A percentile compares a stretch with the other conserved stretches of the same genome.
phyloP scores from a whole-genome alignment of 306 rosid genomes.

The Trifolium subterraneum region DNA sequence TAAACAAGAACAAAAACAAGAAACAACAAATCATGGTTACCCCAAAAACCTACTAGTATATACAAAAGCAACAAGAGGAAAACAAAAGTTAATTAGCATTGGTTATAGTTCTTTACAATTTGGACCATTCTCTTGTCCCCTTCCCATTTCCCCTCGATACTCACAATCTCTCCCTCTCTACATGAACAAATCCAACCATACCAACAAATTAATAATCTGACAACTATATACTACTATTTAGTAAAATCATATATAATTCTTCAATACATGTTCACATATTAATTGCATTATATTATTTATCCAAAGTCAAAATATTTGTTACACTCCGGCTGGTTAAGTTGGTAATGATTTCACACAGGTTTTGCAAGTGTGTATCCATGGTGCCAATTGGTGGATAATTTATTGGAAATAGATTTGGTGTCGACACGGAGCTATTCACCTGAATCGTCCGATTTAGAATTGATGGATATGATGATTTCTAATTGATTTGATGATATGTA shows the following conservation, averaged over 20 bases:
- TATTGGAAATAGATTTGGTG: too few relatives aligned
- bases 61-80: conserved; percentile 52
- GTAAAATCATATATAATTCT: neutral
- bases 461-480: too few relatives aligned
- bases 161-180: conserved; percentile 39
- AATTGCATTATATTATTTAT: neutral
- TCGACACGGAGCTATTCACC: too few relatives aligned
- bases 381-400: too few relatives aligned
- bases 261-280: neutral
- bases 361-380: too few relatives aligned
- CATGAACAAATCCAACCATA: conserved; percentile 44
- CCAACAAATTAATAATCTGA: conserved; percentile 29
- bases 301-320: conserved; percentile 36
- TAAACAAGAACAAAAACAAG: conserved; percentile 67
- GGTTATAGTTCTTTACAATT: conserved; percentile 70
- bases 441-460: too few relatives aligned
- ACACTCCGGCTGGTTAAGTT: neutral
- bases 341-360: too few relatives aligned
- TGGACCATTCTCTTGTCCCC: conserved; percentile 85
- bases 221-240: neutral
- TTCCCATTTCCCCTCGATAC: conserved; percentile 66
- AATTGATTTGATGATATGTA: too few relatives aligned
- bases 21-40: conserved; percentile 61
- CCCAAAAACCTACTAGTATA: conserved; percentile 53
- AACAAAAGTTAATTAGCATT: conserved; percentile 52